Percentiles rank a stretch among this genome's conserved stretches.
Evolutionary conservation across 768 basidiomycete genomes (phyloP).

Genomic region (Erythrobasidium yunnanense): DNA sequence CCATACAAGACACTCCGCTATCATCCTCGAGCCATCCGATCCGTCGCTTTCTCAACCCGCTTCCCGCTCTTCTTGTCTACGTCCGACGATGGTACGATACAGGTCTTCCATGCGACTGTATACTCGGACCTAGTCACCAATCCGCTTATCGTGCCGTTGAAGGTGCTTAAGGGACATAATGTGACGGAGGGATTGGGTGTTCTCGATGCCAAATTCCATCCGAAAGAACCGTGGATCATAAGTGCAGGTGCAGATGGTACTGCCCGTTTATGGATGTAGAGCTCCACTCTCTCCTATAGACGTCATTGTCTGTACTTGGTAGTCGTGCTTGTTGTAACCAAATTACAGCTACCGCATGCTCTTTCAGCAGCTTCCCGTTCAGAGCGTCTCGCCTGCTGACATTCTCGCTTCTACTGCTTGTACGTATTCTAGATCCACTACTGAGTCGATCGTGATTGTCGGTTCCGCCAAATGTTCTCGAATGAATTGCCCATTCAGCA

Average conservation of each 20-base stretch:
- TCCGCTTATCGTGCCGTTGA: slow-evolving; percentile 91
- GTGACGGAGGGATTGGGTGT: slow-evolving; percentile 80
- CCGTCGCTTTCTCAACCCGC: slow-evolving; percentile 80
- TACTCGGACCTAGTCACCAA: slow-evolving; percentile 94
- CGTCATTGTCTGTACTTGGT: neutral
- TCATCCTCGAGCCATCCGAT: slow-evolving; percentile 84
- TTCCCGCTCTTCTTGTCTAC: slow-evolving; percentile 94
- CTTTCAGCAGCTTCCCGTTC: no score
- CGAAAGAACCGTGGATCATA: slow-evolving; percentile 79
- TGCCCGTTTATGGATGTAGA: slow-evolving; percentile 59
- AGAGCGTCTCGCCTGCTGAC: no score
- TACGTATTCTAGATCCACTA: slow-evolving; percentile 13
- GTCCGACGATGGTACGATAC: slow-evolving; percentile 92
- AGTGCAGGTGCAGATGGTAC: slow-evolving; percentile 87
- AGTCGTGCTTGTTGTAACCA: neutral
- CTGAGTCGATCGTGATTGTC: slow-evolving; percentile 25
- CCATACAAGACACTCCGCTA: slow-evolving; percentile 93
- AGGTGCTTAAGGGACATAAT: slow-evolving; percentile 85
- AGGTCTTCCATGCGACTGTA: slow-evolving; percentile 89
- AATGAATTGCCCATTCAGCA: slow-evolving; percentile 36
- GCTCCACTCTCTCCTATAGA: neutral
- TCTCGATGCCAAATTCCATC: slow-evolving; percentile 78
- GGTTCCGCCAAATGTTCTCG: slow-evolving; percentile 26
- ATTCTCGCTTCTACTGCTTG: slow-evolving; percentile 2
- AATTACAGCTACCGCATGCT: no score